These are phyloP conservation scores for Aspergillus campestris DNA, from an alignment of 495 filamentous ascomycete species.

Conservation along the genomic window DNA sequence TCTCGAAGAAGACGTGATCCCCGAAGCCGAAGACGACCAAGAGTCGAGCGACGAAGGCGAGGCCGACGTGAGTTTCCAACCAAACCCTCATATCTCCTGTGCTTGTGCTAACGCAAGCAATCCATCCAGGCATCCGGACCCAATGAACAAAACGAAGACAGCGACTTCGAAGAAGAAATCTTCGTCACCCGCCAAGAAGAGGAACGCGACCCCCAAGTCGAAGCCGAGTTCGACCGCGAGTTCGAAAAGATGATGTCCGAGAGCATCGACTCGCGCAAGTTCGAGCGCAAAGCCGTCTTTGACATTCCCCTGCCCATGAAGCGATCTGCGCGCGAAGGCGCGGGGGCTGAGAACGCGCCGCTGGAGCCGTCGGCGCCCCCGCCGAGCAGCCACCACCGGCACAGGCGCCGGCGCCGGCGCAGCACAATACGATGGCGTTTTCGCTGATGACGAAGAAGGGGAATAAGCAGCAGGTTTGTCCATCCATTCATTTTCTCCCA, in stretches of 20 bases:
- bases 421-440: constrained; percentile 72
- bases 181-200: constrained; percentile 85
- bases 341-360: constrained; percentile 30
- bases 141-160: constrained; percentile 32
- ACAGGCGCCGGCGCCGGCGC: no score
- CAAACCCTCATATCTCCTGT: neutral
- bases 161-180: constrained; percentile 71
- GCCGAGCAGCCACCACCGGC: constrained; percentile 33
- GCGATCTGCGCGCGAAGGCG: constrained; percentile 55
- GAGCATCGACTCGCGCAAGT: constrained; percentile 85
- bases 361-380: constrained; percentile 17
- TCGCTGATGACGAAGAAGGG: constrained; percentile 93
- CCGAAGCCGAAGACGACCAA: constrained; percentile 49
- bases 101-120: no score
- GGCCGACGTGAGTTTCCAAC: constrained; percentile 34
- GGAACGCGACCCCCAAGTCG: constrained; percentile 84
- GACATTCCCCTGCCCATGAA: constrained; percentile 90
- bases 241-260: constrained; percentile 99
- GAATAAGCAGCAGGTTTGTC: constrained; percentile 82
- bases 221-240: constrained; percentile 96
- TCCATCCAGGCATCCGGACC: constrained; percentile 50
- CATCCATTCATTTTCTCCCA: no score
- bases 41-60: constrained; percentile 54
- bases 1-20: constrained; percentile 47
- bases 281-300: constrained; percentile 87